These are phyloP conservation scores for Aegilops speltoides DNA, from an alignment of 176 grass and related monocot species.

Conservation along the genomic window DNA sequence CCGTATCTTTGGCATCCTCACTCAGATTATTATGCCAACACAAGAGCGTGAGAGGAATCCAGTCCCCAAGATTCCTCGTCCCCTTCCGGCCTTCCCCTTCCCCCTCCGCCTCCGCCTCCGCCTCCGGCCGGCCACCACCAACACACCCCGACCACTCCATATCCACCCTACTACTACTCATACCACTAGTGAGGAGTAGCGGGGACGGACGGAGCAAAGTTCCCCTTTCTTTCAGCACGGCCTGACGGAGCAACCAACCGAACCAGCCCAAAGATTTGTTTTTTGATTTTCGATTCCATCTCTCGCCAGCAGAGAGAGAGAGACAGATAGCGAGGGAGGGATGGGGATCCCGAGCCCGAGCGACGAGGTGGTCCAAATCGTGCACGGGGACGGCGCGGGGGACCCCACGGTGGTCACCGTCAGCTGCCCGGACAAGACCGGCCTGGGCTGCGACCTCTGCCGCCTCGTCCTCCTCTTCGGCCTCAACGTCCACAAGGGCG, in stretches of 20 bases:
- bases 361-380: conserved; percentile 78
- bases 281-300: neutral
- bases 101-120: too few relatives aligned
- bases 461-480: conserved; percentile 86
- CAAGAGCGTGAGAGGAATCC: neutral
- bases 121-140: neutral
- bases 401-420: conserved; percentile 72
- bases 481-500: conserved; percentile 79
- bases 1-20: too few relatives aligned
- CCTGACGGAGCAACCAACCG: too few relatives aligned
- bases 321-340: neutral
- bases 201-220: neutral
- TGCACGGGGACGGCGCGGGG: conserved; percentile 40
- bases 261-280: neutral
- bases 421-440: conserved; percentile 86
- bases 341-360: conserved; percentile 69
- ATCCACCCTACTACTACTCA: too few relatives aligned
- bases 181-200: too few relatives aligned
- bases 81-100: neutral
- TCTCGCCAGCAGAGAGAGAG: too few relatives aligned
- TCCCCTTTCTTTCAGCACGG: too few relatives aligned
- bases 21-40: neutral
- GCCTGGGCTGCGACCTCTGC: conserved; percentile 90
- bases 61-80: conserved; percentile 13
- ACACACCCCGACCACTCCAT: neutral